Evolutionary conservation across 2,329 filamentous ascomycete species (phyloP), one percentile per base, ranked within the genome.

Genomic region (Leptosphaerulina australis): DNA sequence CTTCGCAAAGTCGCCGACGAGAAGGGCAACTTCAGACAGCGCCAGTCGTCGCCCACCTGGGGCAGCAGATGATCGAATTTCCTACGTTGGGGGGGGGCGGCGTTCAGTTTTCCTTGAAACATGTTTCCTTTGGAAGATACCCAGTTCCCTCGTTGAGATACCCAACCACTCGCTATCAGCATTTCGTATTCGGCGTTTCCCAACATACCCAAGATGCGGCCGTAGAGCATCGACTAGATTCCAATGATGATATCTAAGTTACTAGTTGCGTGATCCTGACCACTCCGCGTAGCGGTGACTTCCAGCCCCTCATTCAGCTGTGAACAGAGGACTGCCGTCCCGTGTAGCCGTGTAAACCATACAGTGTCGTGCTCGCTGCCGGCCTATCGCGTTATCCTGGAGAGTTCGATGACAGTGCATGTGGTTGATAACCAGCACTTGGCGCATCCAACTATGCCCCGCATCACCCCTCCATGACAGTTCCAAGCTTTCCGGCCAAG

Each of bases 21-120:
- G 50, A 73, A 72, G 54, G 70, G 70, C 44, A 73, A 71, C 56
- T 73, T 73, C 50, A 63, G 70, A 47, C 68, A 71, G 60, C 63
- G 69, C 14, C 63, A 70, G 39, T 66, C 66, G 45, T 69, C 66
- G 14, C 69, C 69, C 18, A 71, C 69, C 17, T 71, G 68, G 68
- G 69, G 69, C n/a, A 70, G 66, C 60, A 62, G 69, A 61, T 72
- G 41, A 46, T 31, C 33, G 5, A 3, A 28, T 33, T 51, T 41
- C 41, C 36, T 46, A 41, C n/a, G 20, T 33, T 37, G 38, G 43
- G 30, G 33, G 38, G 43, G 30, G 33, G 53, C 25, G 39, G 53
- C 43, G 48, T 58, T 61, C 35, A 30, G 22, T 49, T 55, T 56
- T 38, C 30, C 28, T 50, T 44, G 40, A 37, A 45, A 53, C 37